phyloP scores from a whole-genome alignment of 1,284 basidiomycete species.

The Fomitopsis palustris region DNA sequence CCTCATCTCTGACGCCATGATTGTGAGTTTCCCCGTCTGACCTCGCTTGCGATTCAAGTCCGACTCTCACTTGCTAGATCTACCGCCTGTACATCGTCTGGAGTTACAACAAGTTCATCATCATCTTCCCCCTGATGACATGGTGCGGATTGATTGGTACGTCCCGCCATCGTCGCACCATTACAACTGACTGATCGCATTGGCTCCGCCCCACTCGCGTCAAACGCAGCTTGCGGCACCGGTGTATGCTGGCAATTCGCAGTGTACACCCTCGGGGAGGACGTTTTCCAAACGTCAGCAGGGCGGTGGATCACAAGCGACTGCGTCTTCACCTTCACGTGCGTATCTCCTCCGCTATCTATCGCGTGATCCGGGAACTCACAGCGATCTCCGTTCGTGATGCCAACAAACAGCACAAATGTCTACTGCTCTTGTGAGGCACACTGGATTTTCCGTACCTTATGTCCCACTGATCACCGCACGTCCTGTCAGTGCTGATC shows the following conservation, averaged over 20 bases:
- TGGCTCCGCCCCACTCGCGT: not conserved
- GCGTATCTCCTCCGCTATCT: not conserved
- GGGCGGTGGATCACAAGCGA: conserved; percentile 8
- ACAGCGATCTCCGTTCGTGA: not conserved
- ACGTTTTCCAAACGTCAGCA: conserved; percentile 6
- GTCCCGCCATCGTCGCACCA: not conserved
- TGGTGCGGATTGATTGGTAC: conserved; percentile 6
- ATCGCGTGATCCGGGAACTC: not conserved
- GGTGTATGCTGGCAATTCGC: conserved; percentile 7
- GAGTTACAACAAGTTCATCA: conserved; percentile 5
- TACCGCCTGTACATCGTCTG: conserved; percentile 7
- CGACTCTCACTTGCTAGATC: not conserved
- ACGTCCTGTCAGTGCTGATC: not conserved
- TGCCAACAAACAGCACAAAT: conserved; percentile 1
- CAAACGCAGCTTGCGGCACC: conserved; percentile 2
- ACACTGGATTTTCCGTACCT: not conserved
- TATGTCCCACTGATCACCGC: not conserved
- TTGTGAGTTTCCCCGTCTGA: not conserved
- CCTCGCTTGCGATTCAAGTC: no score
- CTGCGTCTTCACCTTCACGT: conserved; percentile 8
- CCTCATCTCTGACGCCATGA: conserved; percentile 3
- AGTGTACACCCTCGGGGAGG: conserved; percentile 3
- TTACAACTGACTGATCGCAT: not conserved
- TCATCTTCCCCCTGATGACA: conserved; percentile 5
- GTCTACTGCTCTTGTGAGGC: conserved; percentile 5